A percentile compares a stretch with the other conserved stretches of the same genome.
Conservation (phyloP, 108 stramenopile species). For the Phaeodactylum tricornutum region DNA sequence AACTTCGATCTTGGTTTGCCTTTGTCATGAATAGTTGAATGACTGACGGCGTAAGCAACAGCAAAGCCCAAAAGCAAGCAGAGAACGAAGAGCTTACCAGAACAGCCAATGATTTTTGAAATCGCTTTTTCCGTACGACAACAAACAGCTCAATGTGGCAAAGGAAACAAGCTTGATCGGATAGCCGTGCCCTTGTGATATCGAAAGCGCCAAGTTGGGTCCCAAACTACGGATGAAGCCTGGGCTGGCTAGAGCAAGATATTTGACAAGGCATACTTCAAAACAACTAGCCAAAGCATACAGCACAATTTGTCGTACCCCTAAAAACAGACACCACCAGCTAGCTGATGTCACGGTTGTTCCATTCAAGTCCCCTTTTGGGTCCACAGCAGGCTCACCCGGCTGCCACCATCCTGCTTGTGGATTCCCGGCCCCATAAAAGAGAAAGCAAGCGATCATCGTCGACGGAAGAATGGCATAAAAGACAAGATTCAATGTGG, state of each 20-base stretch:
- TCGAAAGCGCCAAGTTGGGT: slow-evolving; percentile 24
- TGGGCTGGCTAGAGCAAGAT: slow-evolving; percentile 15
- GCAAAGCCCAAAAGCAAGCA: not conserved
- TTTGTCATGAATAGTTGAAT: no score
- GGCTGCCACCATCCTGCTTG: no score
- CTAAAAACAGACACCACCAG: slow-evolving; percentile 24
- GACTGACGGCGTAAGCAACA: no score
- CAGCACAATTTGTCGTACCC: slow-evolving; percentile 18
- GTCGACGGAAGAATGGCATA: no score
- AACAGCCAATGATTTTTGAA: not conserved
- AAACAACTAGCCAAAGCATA: slow-evolving; percentile 8
- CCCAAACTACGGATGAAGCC: slow-evolving; percentile 13
- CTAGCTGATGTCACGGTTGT: slow-evolving; percentile 13
- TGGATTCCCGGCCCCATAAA: no score
- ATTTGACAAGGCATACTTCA: slow-evolving; percentile 25
- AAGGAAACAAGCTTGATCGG: slow-evolving; percentile 25
- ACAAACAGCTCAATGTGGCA: not conserved
- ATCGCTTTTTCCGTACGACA: not conserved
- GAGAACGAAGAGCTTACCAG: not conserved
- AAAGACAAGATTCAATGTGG: no score
- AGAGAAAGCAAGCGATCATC: no score
- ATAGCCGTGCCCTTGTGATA: slow-evolving; percentile 43
- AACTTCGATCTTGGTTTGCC: slow-evolving; percentile 15
- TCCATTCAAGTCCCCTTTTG: no score
- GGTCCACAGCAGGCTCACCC: no score